A percentile compares a stretch with the other conserved stretches of the same genome.
phyloP scores from a whole-genome alignment of 2,329 filamentous ascomycete genomes.

The Neonectria sp. region DNA sequence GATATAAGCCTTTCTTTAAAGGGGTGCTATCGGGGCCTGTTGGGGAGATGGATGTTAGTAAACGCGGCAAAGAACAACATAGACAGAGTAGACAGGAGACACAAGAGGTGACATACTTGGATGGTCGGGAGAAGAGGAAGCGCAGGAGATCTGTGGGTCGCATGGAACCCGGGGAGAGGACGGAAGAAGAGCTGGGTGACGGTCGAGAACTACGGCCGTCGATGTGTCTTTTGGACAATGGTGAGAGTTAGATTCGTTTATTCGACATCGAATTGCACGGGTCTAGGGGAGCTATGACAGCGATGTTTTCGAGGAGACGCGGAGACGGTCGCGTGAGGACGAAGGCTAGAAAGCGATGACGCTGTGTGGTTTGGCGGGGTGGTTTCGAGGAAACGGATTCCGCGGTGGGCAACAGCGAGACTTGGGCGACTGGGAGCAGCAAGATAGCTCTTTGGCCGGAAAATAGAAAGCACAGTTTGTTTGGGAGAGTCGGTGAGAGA shows the following conservation, averaged over 20 bases:
- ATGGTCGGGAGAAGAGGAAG: conserved; percentile 90
- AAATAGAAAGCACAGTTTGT: conserved; percentile 14
- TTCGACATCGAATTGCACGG: conserved; percentile 45
- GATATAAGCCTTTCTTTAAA: conserved; percentile 55
- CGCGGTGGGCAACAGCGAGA: not conserved
- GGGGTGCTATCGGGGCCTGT: conserved; percentile 75
- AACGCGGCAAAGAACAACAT: conserved; percentile 12
- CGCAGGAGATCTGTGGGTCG: conserved; percentile 91
- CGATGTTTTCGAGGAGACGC: not conserved
- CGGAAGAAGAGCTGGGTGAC: conserved; percentile 39
- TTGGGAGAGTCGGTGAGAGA: conserved; percentile 32
- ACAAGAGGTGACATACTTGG: conserved; percentile 77
- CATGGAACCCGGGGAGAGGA: conserved; percentile 75
- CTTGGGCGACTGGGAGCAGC: conserved; percentile 1
- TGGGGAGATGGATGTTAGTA: conserved; percentile 10
- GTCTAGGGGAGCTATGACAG: not conserved
- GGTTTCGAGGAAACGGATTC: conserved; percentile 19
- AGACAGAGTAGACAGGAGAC: not conserved
- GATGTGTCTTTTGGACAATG: conserved; percentile 41
- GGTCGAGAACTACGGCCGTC: conserved; percentile 46
- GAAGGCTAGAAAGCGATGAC: conserved; percentile 7
- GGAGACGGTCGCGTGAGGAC: conserved; percentile 41
- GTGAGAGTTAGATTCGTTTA: conserved; percentile 43
- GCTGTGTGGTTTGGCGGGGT: conserved; percentile 26
- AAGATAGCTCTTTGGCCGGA: conserved; percentile 16